Evolutionary conservation across 352 stramenopile species (phyloP).

Genomic region (Globisporangium apiculatum): DNA sequence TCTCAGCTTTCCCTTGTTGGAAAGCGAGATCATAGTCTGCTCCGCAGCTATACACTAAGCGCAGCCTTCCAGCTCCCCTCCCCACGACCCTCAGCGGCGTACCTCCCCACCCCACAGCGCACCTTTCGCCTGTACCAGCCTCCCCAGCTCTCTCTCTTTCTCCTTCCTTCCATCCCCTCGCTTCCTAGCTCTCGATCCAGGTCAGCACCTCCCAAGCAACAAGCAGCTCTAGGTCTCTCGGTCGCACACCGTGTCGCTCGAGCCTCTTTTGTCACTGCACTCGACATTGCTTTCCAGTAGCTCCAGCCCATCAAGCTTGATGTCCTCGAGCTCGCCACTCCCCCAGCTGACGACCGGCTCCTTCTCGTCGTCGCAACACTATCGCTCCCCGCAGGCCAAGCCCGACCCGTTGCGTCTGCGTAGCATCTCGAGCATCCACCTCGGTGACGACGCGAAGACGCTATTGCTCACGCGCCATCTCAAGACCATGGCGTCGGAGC

Average conservation of each 20-base stretch:
- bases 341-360: slow-evolving; percentile 26
- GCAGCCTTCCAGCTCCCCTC: slow-evolving; percentile 3
- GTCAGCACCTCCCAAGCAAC: neutral
- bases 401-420: slow-evolving; percentile 11
- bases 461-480: slow-evolving; percentile 27
- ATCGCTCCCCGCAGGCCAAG: slow-evolving; percentile 23
- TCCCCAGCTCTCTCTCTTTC: slow-evolving; percentile 8
- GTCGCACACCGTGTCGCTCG: neutral
- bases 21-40: slow-evolving; percentile 25
- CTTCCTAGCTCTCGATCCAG: neutral
- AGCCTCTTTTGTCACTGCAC: slow-evolving; percentile 3
- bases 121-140: slow-evolving; percentile 12
- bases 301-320: slow-evolving; percentile 17
- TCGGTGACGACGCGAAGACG: slow-evolving; percentile 28
- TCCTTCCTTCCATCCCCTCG: neutral
- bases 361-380: slow-evolving; percentile 27
- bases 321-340: slow-evolving; percentile 27
- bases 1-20: slow-evolving; percentile 22
- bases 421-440: slow-evolving; percentile 27
- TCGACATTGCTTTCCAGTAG: neutral
- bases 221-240: neutral
- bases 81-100: slow-evolving; percentile 24
- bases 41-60: slow-evolving; percentile 18
- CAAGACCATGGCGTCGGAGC: slow-evolving; percentile 28
- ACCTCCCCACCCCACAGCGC: slow-evolving; percentile 10